A percentile compares a stretch with the other conserved stretches of the same genome.
Conservation (phyloP, 805 yeast species). For the Saccharomyces eubayanus region DNA sequence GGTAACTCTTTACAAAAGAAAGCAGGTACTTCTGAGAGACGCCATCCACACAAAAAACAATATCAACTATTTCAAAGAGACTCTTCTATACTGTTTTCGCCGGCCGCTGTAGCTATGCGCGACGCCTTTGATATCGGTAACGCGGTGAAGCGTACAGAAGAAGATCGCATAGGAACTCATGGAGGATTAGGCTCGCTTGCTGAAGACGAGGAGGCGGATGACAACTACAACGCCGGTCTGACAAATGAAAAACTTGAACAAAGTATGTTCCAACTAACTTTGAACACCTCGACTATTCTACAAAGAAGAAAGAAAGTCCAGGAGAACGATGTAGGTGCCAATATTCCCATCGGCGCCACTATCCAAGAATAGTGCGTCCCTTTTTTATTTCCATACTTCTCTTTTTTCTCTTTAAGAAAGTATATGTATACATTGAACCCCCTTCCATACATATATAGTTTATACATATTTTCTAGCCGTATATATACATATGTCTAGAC, state of each 20-base stretch:
- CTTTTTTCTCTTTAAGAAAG: not conserved
- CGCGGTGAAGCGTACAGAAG: conserved; percentile 76
- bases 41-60: conserved; percentile 7
- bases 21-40: conserved; percentile 7
- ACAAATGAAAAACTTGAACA: conserved; percentile 11
- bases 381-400: not conserved
- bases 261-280: conserved; percentile 30
- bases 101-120: conserved; percentile 71
- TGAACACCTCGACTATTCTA: conserved; percentile 35
- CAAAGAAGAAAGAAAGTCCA: conserved; percentile 33
- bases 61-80: conserved; percentile 9
- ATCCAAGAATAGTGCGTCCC: not conserved
- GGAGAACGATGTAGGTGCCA: not conserved
- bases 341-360: not conserved
- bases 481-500: not conserved
- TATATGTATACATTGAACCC: not conserved
- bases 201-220: conserved; percentile 22
- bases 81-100: conserved; percentile 39
- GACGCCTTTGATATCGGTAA: conserved; percentile 83
- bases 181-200: not conserved
- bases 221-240: conserved; percentile 8
- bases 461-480: not conserved
- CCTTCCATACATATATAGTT: not conserved
- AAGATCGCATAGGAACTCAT: conserved; percentile 34
- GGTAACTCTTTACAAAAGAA: conserved; percentile 6